Percentiles rank a stretch among this genome's conserved stretches.
phyloP scores from a whole-genome alignment of 441 rosid species.

The Arabidopsis lyrata region DNA sequence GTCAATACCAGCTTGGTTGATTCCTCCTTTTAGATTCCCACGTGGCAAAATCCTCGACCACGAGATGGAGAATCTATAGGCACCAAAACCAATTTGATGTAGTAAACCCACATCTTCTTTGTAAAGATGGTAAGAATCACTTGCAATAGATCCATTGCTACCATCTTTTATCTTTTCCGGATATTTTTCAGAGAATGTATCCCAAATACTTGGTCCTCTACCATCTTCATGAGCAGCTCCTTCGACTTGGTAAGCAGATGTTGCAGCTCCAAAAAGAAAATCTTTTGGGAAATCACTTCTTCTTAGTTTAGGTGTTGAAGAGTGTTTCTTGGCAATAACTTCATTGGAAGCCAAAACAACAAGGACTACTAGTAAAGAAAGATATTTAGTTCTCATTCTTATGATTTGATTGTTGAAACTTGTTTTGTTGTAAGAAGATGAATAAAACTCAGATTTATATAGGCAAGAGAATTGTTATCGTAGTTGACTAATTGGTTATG shows the following conservation, averaged over 20 bases:
- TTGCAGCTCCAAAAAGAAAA: conserved; percentile 50
- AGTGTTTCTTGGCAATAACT: conserved; percentile 35
- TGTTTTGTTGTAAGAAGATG: neutral
- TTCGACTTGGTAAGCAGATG: conserved; percentile 53
- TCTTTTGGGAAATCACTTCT: conserved; percentile 47
- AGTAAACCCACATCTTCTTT: conserved; percentile 65
- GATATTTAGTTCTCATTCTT: conserved; percentile 31
- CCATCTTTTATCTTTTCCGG: conserved; percentile 52
- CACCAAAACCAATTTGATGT: conserved; percentile 59
- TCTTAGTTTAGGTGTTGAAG: conserved; percentile 28
- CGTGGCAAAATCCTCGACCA: conserved; percentile 74
- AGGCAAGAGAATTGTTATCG: neutral
- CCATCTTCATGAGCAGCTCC: conserved; percentile 55
- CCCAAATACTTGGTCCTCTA: conserved; percentile 57
- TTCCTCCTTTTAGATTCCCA: conserved; percentile 63
- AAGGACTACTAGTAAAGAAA: conserved; percentile 19
- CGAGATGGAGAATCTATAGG: conserved; percentile 77
- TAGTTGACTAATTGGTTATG: neutral
- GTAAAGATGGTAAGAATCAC: conserved; percentile 58
- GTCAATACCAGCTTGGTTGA: conserved; percentile 53
- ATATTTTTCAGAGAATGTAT: conserved; percentile 43
- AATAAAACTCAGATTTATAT: neutral
- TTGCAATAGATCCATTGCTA: conserved; percentile 58
- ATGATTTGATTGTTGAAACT: neutral
- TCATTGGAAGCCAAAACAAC: conserved; percentile 23